Evolutionary conservation across 2,329 filamentous ascomycete species (phyloP), one percentile per base, ranked within the genome.

Genomic region (Pseudocercospora eumusae): DNA sequence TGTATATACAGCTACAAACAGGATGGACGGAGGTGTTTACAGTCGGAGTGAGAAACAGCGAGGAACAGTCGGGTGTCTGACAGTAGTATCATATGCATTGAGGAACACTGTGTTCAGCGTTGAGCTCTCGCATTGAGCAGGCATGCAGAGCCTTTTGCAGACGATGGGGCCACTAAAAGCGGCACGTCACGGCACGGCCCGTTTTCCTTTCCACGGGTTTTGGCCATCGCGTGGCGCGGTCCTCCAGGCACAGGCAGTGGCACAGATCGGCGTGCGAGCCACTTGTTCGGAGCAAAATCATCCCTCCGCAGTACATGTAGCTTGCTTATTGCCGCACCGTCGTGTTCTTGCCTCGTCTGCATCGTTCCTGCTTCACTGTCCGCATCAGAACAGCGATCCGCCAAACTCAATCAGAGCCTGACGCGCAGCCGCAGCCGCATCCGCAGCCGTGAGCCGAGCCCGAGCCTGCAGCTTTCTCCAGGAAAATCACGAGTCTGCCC

Each of bases 401-500:
- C 36, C 36, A 10, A 52, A 52, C 47, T 52, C 7, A 27, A 52
- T 52, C 47, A n/a, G 47, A 3, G 47, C 25, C 47, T 52, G 47
- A 52, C 47, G 47, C 42, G 42, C 42, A 25, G 23, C 23, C 42
- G 42, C 42, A 52, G 47, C 47, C 47, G 47, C 20, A 36, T 28
- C 52, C 52, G 49, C 21, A 25, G 20, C 49, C 44, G 44, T 47
- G 4, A 25, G 18, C 44, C 44, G 20, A 21, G 44, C 44, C 44
- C 20, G 9, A 21, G 44, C 20, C 47, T 31, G 47, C 47, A 52
- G 47, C 31, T 54, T 25, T 54, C 52, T 40, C 52, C 52, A 33
- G 28, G 52, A 54, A 33, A 54, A 54, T 20, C 52, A 54, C 33
- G 27, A 28, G n/a, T 40, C 52, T 23, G 25, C 52, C 52, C 52